Conservation (phyloP, 2,329 filamentous ascomycete genomes). For the Penicillium sp. region DNA sequence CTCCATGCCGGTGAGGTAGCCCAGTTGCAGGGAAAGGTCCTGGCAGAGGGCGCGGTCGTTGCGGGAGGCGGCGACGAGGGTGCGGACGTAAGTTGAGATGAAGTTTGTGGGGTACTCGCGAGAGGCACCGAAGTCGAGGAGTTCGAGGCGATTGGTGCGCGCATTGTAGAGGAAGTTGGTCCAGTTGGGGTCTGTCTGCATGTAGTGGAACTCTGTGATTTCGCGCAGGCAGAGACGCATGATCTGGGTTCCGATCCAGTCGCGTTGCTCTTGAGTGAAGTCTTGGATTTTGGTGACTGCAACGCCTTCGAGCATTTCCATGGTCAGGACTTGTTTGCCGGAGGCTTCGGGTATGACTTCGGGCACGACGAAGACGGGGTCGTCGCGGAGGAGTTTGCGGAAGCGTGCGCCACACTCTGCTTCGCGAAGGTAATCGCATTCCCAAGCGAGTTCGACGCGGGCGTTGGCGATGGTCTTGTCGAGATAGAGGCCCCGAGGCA, state of each 20-base stretch:
- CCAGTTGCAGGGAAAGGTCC: slow-evolving; percentile 69
- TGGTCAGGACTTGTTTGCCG: slow-evolving; percentile 83
- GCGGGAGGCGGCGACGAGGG: slow-evolving; percentile 76
- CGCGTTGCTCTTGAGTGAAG: slow-evolving; percentile 77
- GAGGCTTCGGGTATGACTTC: slow-evolving; percentile 74
- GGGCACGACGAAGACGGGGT: slow-evolving; percentile 77
- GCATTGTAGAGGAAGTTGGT: slow-evolving; percentile 95
- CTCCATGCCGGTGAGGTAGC: slow-evolving; percentile 91
- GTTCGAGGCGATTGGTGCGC: slow-evolving; percentile 68
- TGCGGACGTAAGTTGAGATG: slow-evolving; percentile 72
- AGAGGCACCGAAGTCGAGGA: slow-evolving; percentile 93
- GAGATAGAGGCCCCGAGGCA: slow-evolving; percentile 89
- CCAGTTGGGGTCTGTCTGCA: slow-evolving; percentile 99
- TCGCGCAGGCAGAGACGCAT: slow-evolving; percentile 88
- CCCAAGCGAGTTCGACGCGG: slow-evolving; percentile 87
- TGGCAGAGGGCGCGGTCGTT: slow-evolving; percentile 64
- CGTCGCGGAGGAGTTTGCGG: slow-evolving; percentile 69
- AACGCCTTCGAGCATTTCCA: slow-evolving; percentile 83
- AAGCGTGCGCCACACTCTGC: slow-evolving; percentile 78
- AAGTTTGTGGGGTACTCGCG: slow-evolving; percentile 81
- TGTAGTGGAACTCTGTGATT: slow-evolving; percentile 91
- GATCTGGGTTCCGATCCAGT: slow-evolving; percentile 96
- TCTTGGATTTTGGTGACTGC: slow-evolving; percentile 77
- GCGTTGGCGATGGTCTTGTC: slow-evolving; percentile 98
- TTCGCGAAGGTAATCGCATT: slow-evolving; percentile 92